Percentiles rank a stretch among this genome's conserved stretches.
Evolutionary conservation across 2,329 filamentous ascomycete species (phyloP).

Genomic region (Botrytis hyacinthi): DNA sequence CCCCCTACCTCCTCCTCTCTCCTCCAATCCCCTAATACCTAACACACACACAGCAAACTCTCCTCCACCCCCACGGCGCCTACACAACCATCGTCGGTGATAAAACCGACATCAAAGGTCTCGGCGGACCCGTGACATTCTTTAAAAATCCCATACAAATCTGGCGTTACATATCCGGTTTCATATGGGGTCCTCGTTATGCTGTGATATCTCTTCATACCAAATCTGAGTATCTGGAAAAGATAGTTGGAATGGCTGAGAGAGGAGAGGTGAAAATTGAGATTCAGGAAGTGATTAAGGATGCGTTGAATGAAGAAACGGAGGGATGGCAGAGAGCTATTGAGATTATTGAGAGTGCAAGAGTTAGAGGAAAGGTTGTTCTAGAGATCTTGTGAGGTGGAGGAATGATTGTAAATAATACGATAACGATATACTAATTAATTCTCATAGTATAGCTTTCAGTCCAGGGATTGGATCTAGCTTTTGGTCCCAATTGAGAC

Average conservation of each 20-base stretch:
- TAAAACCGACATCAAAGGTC: slow-evolving; percentile 30
- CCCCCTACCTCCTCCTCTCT: neutral
- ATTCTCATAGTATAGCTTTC: neutral
- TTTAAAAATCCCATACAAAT: slow-evolving; percentile 32
- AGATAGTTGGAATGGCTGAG: slow-evolving; percentile 21
- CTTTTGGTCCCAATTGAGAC: neutral
- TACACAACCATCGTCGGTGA: slow-evolving; percentile 38
- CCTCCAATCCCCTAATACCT: slow-evolving; percentile 3
- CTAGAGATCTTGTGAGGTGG: slow-evolving; percentile 17
- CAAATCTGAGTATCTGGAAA: slow-evolving; percentile 19
- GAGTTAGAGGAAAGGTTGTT: slow-evolving; percentile 25
- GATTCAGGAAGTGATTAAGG: slow-evolving; percentile 23
- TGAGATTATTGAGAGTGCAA: slow-evolving; percentile 21
- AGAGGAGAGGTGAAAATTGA: slow-evolving; percentile 22
- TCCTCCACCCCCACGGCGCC: slow-evolving; percentile 32
- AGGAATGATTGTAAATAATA: neutral
- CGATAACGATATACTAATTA: neutral
- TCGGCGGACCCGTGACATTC: slow-evolving; percentile 36
- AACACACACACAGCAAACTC: slow-evolving; percentile 24
- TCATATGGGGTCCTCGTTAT: slow-evolving; percentile 36
- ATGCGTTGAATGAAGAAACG: slow-evolving; percentile 19
- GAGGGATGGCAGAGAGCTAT: slow-evolving; percentile 22
- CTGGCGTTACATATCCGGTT: slow-evolving; percentile 34
- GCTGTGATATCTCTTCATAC: slow-evolving; percentile 27
- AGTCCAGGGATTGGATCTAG: neutral